Evolutionary conservation across 495 filamentous ascomycete genomes (phyloP).

Genomic region (Clohesyomyces aquaticus): DNA sequence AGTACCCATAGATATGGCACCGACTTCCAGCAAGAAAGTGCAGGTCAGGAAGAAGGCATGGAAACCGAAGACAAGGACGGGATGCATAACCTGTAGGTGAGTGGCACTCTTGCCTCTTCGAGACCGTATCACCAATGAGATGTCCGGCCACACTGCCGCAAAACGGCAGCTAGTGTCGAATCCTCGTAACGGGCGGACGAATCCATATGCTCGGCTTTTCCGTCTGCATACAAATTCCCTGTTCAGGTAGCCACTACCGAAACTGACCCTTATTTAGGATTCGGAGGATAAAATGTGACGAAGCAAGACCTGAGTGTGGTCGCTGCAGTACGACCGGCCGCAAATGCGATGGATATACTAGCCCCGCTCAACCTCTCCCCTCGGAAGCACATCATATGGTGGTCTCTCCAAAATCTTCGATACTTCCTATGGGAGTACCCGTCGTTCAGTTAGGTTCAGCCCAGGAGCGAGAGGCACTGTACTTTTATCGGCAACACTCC

Average conservation of each 20-base stretch:
- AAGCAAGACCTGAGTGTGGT: slow-evolving; percentile 33
- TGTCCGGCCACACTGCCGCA: neutral
- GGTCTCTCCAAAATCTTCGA: neutral
- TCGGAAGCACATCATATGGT: slow-evolving; percentile 3
- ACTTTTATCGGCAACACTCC: slow-evolving; percentile 47
- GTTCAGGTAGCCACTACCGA: too few relatives aligned
- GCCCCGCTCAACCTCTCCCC: neutral
- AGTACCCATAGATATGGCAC: neutral
- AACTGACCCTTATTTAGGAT: slow-evolving; percentile 19
- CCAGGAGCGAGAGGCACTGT: slow-evolving; percentile 49
- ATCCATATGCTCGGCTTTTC: neutral
- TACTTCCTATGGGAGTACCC: neutral
- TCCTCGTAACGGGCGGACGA: neutral
- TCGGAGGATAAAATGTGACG: slow-evolving; percentile 40
- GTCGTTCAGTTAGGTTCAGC: slow-evolving; percentile 5
- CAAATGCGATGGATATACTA: slow-evolving; percentile 37
- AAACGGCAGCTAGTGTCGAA: neutral
- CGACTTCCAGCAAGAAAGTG: slow-evolving; percentile 16
- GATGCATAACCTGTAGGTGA: slow-evolving; percentile 37
- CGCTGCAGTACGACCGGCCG: slow-evolving; percentile 35
- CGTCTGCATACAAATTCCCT: neutral
- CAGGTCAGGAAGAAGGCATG: slow-evolving; percentile 30
- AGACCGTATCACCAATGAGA: too few relatives aligned
- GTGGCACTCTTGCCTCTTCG: slow-evolving; percentile 2
- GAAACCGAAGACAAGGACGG: slow-evolving; percentile 36